These are phyloP conservation scores for Erodium maritimum DNA, from an alignment of 345 rosid species.

Conservation along the genomic window DNA sequence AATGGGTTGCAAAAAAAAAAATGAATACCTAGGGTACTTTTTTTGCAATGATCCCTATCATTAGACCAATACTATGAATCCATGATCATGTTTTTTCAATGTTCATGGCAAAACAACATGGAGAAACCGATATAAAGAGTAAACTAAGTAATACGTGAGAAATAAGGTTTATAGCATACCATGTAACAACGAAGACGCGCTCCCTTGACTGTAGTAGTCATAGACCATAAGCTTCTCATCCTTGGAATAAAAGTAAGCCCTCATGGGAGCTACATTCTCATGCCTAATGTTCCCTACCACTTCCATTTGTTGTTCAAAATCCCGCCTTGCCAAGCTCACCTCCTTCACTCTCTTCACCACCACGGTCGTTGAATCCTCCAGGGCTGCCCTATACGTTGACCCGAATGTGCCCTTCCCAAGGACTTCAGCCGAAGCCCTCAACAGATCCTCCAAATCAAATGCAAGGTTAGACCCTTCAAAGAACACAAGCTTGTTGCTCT, in stretches of 20 bases:
- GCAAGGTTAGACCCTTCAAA: conserved; percentile 74
- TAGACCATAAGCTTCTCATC: conserved; percentile 93
- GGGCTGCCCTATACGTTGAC: conserved; percentile 69
- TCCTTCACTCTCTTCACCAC: conserved; percentile 94
- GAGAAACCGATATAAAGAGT: neutral
- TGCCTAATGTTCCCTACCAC: conserved; percentile 59
- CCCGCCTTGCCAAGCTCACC: conserved; percentile 51
- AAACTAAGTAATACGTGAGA: neutral
- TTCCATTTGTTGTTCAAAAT: conserved; percentile 89
- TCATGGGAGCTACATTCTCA: conserved; percentile 61
- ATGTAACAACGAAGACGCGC: conserved; percentile 62
- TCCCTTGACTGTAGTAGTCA: conserved; percentile 56
- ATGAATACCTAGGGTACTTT: too few relatives aligned
- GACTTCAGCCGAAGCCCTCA: conserved; percentile 96
- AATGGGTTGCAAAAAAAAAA: too few relatives aligned
- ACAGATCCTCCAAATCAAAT: conserved; percentile 73
- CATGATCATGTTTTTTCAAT: too few relatives aligned
- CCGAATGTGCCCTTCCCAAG: conserved; percentile 87
- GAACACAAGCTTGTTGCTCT: conserved; percentile 57
- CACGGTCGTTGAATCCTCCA: conserved; percentile 73
- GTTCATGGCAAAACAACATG: too few relatives aligned
- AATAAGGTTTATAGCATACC: conserved; percentile 26
- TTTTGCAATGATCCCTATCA: too few relatives aligned
- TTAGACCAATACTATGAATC: too few relatives aligned
- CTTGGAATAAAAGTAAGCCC: conserved; percentile 81